These are phyloP conservation scores for Sanghuangporus weigelae DNA, from an alignment of 1,284 basidiomycete species.

Conservation along the genomic window DNA sequence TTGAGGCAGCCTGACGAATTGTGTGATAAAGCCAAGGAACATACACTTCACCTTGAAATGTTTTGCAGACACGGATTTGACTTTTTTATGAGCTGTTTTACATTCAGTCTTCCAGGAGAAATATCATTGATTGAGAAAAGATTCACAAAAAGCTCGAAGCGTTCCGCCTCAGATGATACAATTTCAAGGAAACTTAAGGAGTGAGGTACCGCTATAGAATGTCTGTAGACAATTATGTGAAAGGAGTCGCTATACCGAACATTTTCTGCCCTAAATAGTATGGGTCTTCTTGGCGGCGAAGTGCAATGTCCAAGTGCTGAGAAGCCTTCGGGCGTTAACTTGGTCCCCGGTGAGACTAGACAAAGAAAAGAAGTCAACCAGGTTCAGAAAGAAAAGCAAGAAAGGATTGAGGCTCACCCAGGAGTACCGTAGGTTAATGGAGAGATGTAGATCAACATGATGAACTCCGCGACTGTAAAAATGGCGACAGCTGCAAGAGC, in stretches of 20 bases:
- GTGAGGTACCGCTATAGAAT: background rate
- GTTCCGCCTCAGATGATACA: too few relatives aligned
- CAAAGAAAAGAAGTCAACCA: slow-evolving; percentile 15
- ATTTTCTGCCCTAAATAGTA: slow-evolving; percentile 3
- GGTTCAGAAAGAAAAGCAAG: slow-evolving; percentile 1
- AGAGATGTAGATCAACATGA: slow-evolving; percentile 69
- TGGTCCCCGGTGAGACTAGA: slow-evolving; percentile 64
- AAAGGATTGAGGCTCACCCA: slow-evolving; percentile 52
- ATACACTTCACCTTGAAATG: too few relatives aligned
- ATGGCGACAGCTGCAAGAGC: slow-evolving; percentile 58
- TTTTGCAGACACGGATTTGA: too few relatives aligned
- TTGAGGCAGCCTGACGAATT: too few relatives aligned
- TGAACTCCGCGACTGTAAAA: slow-evolving; percentile 58
- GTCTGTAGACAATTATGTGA: background rate
- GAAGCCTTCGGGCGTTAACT: slow-evolving; percentile 66
- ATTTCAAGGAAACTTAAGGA: background rate
- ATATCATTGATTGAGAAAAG: too few relatives aligned
- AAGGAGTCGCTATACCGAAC: background rate
- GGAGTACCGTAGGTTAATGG: slow-evolving; percentile 92
- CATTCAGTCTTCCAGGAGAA: too few relatives aligned
- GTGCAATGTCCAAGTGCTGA: slow-evolving; percentile 80
- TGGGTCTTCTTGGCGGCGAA: slow-evolving; percentile 70
- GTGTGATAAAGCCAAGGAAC: too few relatives aligned
- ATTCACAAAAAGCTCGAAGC: too few relatives aligned
- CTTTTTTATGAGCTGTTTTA: too few relatives aligned